A percentile compares a stretch with the other conserved stretches of the same genome.
Evolutionary conservation across 2,329 filamentous ascomycete genomes (phyloP).

Genomic region (Shiraia sp.): DNA sequence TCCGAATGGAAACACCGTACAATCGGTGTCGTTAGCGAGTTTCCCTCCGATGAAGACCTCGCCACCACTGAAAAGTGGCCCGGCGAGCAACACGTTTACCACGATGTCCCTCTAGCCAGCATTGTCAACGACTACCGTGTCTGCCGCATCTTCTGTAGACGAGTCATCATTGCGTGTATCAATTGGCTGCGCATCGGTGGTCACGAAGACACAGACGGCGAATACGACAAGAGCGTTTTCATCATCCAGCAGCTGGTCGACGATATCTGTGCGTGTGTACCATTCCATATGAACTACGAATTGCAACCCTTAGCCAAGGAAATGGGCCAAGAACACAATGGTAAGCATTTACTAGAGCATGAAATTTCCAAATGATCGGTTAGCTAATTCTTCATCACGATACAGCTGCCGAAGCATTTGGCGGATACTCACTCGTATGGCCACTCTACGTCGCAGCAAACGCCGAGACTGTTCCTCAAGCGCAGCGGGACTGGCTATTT

Average conservation of each 20-base stretch:
- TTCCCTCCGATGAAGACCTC: conserved; percentile 30
- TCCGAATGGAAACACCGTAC: conserved; percentile 40
- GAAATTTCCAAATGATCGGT: too few relatives aligned
- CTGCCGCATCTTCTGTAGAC: conserved; percentile 46
- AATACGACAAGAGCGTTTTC: conserved; percentile 26
- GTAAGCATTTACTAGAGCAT: too few relatives aligned
- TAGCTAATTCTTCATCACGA: conserved; percentile 10
- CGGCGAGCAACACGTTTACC: conserved; percentile 46
- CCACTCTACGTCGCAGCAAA: conserved; percentile 46
- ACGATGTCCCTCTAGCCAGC: conserved; percentile 44
- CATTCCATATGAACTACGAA: conserved; percentile 45
- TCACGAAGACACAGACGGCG: conserved; percentile 10
- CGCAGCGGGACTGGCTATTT: conserved; percentile 43
- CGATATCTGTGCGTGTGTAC: conserved; percentile 45
- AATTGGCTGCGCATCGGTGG: conserved; percentile 28
- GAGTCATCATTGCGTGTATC: conserved; percentile 44
- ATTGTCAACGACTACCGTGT: conserved; percentile 49
- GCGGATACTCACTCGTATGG: conserved; percentile 48
- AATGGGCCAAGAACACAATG: conserved; percentile 40
- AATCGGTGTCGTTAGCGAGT: conserved; percentile 32
- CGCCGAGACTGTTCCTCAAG: conserved; percentile 40
- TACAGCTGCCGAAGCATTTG: conserved; percentile 44
- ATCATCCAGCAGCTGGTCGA: conserved; percentile 45
- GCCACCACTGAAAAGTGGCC: conserved; percentile 38
- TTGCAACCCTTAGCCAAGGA: conserved; percentile 40